Evolutionary conservation across 805 yeast species (phyloP).

Genomic region (Hanseniaspora jakobsenii): DNA sequence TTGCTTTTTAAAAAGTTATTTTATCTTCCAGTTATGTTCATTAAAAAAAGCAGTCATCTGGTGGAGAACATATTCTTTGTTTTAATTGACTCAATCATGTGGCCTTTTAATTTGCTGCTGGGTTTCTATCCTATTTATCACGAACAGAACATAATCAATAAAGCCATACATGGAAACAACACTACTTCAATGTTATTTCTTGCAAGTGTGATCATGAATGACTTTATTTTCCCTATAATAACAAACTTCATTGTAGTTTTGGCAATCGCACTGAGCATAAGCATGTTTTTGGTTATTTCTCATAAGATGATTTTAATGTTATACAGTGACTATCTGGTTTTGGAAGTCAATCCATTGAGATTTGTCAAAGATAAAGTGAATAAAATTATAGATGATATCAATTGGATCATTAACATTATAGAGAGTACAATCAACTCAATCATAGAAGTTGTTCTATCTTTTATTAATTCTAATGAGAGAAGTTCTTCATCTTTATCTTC

Average conservation of each 20-base stretch:
- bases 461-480: too few relatives aligned
- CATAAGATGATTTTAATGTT: neutral
- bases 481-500: too few relatives aligned
- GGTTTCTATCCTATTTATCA: slow-evolving; percentile 3
- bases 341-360: slow-evolving; percentile 2
- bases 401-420: neutral
- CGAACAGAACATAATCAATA: neutral
- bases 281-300: neutral
- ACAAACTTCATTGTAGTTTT: neutral
- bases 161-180: neutral
- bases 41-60: neutral
- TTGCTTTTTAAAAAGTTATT: too few relatives aligned
- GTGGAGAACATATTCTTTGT: slow-evolving; percentile 1
- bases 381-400: neutral
- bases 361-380: neutral
- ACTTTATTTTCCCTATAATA: slow-evolving; percentile 4
- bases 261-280: neutral
- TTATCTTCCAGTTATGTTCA: neutral
- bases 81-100: slow-evolving; percentile 2
- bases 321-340: neutral
- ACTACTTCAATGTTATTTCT: neutral
- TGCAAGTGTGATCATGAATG: neutral
- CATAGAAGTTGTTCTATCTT: neutral
- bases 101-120: slow-evolving; percentile 5
- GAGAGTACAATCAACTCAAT: neutral